Evolutionary conservation across 768 basidiomycete species (phyloP).

Genomic region (Antrodiella citrinella): DNA sequence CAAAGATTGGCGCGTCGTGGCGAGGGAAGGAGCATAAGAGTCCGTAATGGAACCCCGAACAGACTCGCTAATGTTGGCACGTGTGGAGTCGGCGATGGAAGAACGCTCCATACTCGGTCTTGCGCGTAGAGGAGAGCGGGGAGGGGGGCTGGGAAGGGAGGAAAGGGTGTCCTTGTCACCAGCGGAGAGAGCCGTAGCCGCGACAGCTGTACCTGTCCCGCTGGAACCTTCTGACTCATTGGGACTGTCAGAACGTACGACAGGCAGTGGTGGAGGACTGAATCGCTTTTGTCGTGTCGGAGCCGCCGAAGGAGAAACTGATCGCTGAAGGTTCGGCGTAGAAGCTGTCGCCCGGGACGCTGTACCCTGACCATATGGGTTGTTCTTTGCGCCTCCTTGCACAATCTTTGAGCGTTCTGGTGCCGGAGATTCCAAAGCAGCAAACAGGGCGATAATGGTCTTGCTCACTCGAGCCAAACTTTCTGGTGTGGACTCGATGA

Average conservation of each 20-base stretch:
- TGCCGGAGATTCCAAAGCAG: constrained; percentile 49
- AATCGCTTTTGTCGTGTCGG: constrained; percentile 35
- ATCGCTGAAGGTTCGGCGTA: constrained; percentile 50
- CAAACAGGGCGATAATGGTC: constrained; percentile 63
- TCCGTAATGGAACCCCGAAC: constrained; percentile 27
- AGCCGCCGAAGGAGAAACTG: constrained; percentile 26
- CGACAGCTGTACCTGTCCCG: constrained; percentile 12
- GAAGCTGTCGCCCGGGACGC: constrained; percentile 47
- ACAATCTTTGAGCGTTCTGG: constrained; percentile 39
- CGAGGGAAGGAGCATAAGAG: constrained; percentile 13
- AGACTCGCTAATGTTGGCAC: constrained; percentile 29
- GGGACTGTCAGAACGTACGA: constrained; percentile 50
- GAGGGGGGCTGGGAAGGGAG: constrained; percentile 30
- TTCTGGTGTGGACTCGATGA: constrained; percentile 52
- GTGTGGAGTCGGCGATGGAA: constrained; percentile 22
- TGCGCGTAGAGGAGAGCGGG: constrained; percentile 48
- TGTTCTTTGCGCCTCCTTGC: constrained; percentile 22
- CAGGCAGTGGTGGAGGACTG: constrained; percentile 42
- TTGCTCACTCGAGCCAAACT: constrained; percentile 63
- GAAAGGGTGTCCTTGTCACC: constrained; percentile 32
- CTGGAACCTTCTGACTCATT: constrained; percentile 32
- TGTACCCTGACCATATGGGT: constrained; percentile 21
- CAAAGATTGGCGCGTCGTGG: constrained; percentile 49
- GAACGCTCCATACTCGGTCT: constrained; percentile 20
- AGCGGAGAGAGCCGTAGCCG: constrained; percentile 12